Evolutionary conservation across 257 asterid species (phyloP).

Genomic region (Ehretia macrophylla): DNA sequence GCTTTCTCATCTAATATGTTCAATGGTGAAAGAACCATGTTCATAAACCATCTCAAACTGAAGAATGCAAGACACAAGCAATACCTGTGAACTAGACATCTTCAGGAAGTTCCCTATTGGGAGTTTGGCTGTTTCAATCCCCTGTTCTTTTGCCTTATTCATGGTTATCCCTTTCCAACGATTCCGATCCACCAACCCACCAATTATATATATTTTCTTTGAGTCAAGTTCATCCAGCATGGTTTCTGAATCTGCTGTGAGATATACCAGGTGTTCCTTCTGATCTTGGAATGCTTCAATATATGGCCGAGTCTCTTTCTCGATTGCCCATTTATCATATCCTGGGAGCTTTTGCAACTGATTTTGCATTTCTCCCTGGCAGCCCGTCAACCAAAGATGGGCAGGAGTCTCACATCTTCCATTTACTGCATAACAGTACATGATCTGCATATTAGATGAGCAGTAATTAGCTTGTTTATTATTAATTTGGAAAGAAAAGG

Average conservation of each 20-base stretch:
- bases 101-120: slow-evolving; percentile 84
- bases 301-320: slow-evolving; percentile 70
- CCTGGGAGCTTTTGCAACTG: slow-evolving; percentile 74
- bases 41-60: not conserved
- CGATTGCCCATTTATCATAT: slow-evolving; percentile 82
- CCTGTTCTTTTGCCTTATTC: slow-evolving; percentile 84
- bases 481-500: not conserved
- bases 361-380: slow-evolving; percentile 74
- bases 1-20: no score
- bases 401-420: slow-evolving; percentile 70
- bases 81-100: slow-evolving; percentile 97
- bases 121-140: slow-evolving; percentile 89
- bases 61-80: not conserved
- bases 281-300: slow-evolving; percentile 57
- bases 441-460: slow-evolving; percentile 53
- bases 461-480: not conserved
- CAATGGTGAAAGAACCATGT: no score
- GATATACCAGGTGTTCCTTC: slow-evolving; percentile 82
- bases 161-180: slow-evolving; percentile 94
- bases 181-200: slow-evolving; percentile 97
- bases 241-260: slow-evolving; percentile 88
- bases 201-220: slow-evolving; percentile 70
- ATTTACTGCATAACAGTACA: slow-evolving; percentile 88
- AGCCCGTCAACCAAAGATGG: slow-evolving; percentile 93
- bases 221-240: slow-evolving; percentile 73